Evolutionary conservation across 148 eudicot species (phyloP), one percentile per base, ranked within the genome.

Genomic region (Gaultheria prostrata): DNA sequence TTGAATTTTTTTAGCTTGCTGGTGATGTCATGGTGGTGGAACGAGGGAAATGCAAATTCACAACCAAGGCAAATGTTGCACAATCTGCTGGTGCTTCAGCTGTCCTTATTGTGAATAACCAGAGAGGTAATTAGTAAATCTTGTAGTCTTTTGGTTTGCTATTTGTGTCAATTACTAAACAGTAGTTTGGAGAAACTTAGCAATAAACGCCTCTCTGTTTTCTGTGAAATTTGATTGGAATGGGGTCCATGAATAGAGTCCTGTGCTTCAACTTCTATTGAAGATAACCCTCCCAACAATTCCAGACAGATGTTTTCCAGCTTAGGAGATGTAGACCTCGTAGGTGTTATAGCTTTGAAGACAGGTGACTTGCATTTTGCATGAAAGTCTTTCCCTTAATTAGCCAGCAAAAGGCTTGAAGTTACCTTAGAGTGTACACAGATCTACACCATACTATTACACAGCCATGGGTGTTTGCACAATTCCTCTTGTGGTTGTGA

Each of bases 61-160:
- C 98, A 76, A 86, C 92, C 8, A 95, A 95, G 89, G 95, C 95
- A 81, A 94, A 94, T 87, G 78, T 88, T 87, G 98, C 98, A 26
- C 86, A 95, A 89, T 95, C 92, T 82, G 97, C 98, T 80, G 96
- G 96, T 87, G 98, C 98, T 85, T 94, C 98, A 78, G 96, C 96
- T 3, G 87, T 93, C 83, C 98, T 94, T 78, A 92, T 94, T 69
- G 80, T 93, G 85, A 94, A 94, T 84, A 93, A 93, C 78, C 89
- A 90, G 83, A 92, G 88, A 91, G 98, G 98, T 94, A 88, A 87
- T 5, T 26, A 59, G 20, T n/a, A 5, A 39, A 43, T 57, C 59
- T 10, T 33, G 21, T 33, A 24, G 35, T 45, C 35, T 86, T 84
- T 71, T 59, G 73, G 5, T 35, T 73, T 18, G 24, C 54, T 70